Evolutionary conservation across 2,329 filamentous ascomycete species (phyloP).

Genomic region (Westerdykella sp.): DNA sequence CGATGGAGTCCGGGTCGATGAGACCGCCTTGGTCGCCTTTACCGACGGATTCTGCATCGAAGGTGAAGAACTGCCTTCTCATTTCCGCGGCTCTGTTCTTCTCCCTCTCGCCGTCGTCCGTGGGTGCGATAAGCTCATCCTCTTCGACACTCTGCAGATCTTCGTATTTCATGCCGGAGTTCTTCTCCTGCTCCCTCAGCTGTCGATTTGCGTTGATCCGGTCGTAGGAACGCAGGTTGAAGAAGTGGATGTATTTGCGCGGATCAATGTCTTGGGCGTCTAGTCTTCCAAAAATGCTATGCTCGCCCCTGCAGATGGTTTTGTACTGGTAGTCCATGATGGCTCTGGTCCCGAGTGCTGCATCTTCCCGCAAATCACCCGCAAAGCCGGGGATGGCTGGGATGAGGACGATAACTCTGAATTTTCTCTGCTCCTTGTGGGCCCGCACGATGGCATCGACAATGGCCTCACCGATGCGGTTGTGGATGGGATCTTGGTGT

Average conservation of each 20-base stretch:
- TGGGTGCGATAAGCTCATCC: constrained; percentile 68
- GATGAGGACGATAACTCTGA: constrained; percentile 83
- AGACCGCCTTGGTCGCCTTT: constrained; percentile 33
- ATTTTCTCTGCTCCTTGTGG: constrained; percentile 76
- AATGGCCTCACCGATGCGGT: constrained; percentile 80
- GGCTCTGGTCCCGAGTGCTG: constrained; percentile 73
- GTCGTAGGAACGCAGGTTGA: constrained; percentile 90
- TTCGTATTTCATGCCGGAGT: constrained; percentile 76
- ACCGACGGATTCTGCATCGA: constrained; percentile 36
- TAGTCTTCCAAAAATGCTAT: constrained; percentile 83
- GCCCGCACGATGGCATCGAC: constrained; percentile 84
- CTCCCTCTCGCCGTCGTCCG: constrained; percentile 33
- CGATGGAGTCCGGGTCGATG: constrained; percentile 57
- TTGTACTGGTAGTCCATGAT: constrained; percentile 99
- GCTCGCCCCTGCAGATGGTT: constrained; percentile 82
- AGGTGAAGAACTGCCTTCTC: constrained; percentile 42
- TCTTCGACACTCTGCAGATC: constrained; percentile 83
- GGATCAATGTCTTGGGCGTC: constrained; percentile 69
- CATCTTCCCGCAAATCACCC: constrained; percentile 77
- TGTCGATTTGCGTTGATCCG: constrained; percentile 76
- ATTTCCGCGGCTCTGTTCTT: constrained; percentile 43
- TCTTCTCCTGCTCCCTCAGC: constrained; percentile 68
- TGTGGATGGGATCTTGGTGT: constrained; percentile 78
- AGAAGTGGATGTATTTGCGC: constrained; percentile 75
- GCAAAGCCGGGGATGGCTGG: constrained; percentile 92